Conservation (phyloP, 768 basidiomycete genomes). For the Suillus alpinus region DNA sequence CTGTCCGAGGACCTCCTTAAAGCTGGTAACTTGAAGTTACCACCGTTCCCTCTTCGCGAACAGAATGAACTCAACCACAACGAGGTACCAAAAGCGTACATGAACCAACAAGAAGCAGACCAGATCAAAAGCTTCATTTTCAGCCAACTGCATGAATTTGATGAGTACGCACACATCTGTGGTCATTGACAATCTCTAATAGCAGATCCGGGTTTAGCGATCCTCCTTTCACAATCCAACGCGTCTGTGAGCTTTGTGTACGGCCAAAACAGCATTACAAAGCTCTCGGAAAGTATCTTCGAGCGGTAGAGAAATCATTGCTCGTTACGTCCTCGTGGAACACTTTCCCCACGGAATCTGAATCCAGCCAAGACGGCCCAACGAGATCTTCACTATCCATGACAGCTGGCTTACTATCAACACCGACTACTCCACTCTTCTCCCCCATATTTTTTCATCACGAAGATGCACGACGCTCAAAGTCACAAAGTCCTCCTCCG, state of each 20-base stretch:
- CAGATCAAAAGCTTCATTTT: constrained; percentile 56
- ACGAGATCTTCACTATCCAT: constrained; percentile 35
- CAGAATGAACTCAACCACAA: constrained; percentile 46
- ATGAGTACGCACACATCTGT: constrained; percentile 50
- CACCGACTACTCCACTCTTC: constrained; percentile 78
- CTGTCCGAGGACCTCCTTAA: constrained; percentile 41
- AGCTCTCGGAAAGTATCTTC: constrained; percentile 81
- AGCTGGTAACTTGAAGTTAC: constrained; percentile 63
- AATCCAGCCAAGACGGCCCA: constrained; percentile 27
- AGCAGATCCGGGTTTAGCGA: constrained; percentile 30
- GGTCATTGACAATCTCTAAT: constrained; percentile 8
- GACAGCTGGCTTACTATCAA: constrained; percentile 47
- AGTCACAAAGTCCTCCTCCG: constrained; percentile 76
- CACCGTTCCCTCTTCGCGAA: constrained; percentile 69
- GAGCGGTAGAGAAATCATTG: constrained; percentile 78
- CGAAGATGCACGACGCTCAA: constrained; percentile 75
- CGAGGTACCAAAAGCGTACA: constrained; percentile 54
- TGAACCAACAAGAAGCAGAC: constrained; percentile 60
- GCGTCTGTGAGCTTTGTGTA: constrained; percentile 78
- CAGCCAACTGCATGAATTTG: constrained; percentile 68
- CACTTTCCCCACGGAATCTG: constrained; percentile 53
- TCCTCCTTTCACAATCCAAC: constrained; percentile 88
- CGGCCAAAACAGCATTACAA: constrained; percentile 71
- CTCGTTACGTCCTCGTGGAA: constrained; percentile 82
- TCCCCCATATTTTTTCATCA: constrained; percentile 88